A percentile compares a stretch with the other conserved stretches of the same genome.
phyloP scores from a whole-genome alignment of 2,329 filamentous ascomycete genomes.

The Apiospora phragmitis region DNA sequence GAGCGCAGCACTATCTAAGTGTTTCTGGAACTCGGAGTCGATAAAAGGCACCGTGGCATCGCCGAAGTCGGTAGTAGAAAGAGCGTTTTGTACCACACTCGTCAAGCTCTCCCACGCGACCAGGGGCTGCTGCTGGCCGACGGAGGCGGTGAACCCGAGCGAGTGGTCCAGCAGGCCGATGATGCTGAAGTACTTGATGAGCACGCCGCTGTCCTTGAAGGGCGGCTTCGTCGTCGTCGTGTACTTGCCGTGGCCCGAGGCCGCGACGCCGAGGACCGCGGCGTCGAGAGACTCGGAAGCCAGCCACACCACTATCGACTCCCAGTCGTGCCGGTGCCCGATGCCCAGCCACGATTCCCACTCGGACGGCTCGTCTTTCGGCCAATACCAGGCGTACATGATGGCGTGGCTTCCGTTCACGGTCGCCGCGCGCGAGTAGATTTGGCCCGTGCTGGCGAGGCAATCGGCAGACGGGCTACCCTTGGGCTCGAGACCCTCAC shows the following conservation, averaged over 20 bases:
- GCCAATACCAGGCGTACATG: slow-evolving; percentile 37
- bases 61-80: slow-evolving; percentile 39
- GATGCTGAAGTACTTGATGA: slow-evolving; percentile 30
- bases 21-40: slow-evolving; percentile 22
- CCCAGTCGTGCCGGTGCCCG: slow-evolving; percentile 39
- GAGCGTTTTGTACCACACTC: slow-evolving; percentile 30
- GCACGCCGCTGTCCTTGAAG: slow-evolving; percentile 25
- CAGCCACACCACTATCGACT: slow-evolving; percentile 34
- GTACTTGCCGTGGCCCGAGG: slow-evolving; percentile 34
- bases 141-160: slow-evolving; percentile 32
- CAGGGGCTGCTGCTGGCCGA: slow-evolving; percentile 38
- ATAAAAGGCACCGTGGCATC: slow-evolving; percentile 40
- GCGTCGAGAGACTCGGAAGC: slow-evolving; percentile 19
- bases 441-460: slow-evolving; percentile 31
- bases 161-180: slow-evolving; percentile 34
- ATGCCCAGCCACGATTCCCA: slow-evolving; percentile 21
- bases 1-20: slow-evolving; percentile 20
- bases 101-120: slow-evolving; percentile 40
- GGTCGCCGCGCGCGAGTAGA: slow-evolving; percentile 31
- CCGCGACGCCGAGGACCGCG: slow-evolving; percentile 31
- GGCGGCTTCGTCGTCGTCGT: slow-evolving; percentile 22
- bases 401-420: slow-evolving; percentile 31
- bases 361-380: slow-evolving; percentile 39
- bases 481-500: slow-evolving; percentile 30
- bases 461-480: slow-evolving; percentile 28